These are phyloP conservation scores for Warburgia ugandensis DNA, from an alignment of 164 flowering plant species.

Conservation along the genomic window DNA sequence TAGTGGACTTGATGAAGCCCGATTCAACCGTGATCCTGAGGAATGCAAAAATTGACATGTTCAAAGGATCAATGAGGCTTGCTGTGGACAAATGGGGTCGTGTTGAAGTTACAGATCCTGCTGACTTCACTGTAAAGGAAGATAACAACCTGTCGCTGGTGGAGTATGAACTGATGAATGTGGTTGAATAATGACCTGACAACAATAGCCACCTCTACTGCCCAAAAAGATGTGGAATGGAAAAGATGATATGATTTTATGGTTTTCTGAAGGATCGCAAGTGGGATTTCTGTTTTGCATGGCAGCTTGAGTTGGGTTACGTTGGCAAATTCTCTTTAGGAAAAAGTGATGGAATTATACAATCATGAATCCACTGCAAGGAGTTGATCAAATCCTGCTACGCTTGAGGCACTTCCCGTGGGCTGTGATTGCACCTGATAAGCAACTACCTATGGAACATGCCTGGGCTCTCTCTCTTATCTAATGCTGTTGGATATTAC, in stretches of 20 bases:
- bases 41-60: constrained; percentile 32
- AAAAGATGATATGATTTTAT: constrained; percentile 10
- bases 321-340: neutral
- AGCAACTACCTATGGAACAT: neutral
- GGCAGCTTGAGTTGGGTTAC: neutral
- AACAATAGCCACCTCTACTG: neutral
- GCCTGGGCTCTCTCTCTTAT: neutral
- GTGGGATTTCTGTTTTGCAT: neutral
- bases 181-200: constrained; percentile 23
- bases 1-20: constrained; percentile 29
- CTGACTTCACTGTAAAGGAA: constrained; percentile 26
- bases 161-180: constrained; percentile 29
- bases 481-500: neutral
- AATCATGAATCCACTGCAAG: neutral
- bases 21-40: constrained; percentile 25
- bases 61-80: constrained; percentile 38
- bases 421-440: neutral
- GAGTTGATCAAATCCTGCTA: too few species aligned
- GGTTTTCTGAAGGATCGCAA: constrained; percentile 11
- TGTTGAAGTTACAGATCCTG: constrained; percentile 31
- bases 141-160: constrained; percentile 32
- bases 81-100: constrained; percentile 39
- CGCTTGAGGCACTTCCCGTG: neutral
- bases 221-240: constrained; percentile 3
- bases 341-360: neutral